These are phyloP conservation scores for Syzygium syzygioides DNA, from an alignment of 441 rosid genomes.

Conservation along the genomic window DNA sequence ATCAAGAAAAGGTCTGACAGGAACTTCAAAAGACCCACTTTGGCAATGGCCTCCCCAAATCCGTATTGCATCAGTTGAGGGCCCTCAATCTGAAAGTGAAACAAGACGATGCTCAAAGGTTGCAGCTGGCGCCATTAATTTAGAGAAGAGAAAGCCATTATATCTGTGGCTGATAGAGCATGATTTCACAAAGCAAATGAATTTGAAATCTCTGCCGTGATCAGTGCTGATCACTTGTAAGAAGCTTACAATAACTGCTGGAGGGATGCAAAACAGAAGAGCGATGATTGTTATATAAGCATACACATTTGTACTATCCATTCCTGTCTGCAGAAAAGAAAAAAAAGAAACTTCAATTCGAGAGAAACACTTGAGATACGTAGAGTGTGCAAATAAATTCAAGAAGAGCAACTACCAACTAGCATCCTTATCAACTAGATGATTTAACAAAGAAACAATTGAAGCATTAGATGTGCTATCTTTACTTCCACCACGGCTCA, in stretches of 20 bases:
- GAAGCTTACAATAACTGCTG: constrained; percentile 46
- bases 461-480: not conserved
- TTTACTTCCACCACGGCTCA: not conserved
- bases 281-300: constrained; percentile 56
- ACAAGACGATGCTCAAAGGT: not conserved
- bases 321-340: constrained; percentile 38
- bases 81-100: constrained; percentile 43
- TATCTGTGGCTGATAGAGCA: not conserved
- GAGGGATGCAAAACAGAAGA: constrained; percentile 53
- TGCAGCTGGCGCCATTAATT: not conserved
- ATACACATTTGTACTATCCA: constrained; percentile 65
- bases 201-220: not conserved
- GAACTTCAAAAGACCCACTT: constrained; percentile 49
- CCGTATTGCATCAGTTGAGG: constrained; percentile 54
- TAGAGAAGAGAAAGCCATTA: not conserved
- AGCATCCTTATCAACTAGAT: not conserved
- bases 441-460: not conserved
- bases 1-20: constrained; percentile 51
- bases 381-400: not conserved
- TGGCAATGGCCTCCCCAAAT: constrained; percentile 47
- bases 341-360: not conserved
- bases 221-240: not conserved
- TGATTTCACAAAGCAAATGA: not conserved
- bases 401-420: not conserved
- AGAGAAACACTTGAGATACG: not conserved